A percentile compares a stretch with the other conserved stretches of the same genome.
phyloP scores from a whole-genome alignment of 2,329 filamentous ascomycete genomes.

The Ceratocystis harringtonii region DNA sequence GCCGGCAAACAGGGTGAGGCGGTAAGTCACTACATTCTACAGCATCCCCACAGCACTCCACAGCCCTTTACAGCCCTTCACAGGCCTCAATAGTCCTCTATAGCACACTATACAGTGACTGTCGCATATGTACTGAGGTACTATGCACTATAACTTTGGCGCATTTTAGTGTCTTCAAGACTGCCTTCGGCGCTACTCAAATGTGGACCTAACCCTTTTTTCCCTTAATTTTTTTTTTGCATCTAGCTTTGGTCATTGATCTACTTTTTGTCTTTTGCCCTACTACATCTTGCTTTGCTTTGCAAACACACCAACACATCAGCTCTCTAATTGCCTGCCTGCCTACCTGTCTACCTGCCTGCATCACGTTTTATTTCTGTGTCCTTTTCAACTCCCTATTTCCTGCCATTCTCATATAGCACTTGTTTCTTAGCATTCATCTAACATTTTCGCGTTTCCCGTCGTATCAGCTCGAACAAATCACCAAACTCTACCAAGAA shows the following conservation, averaged over 20 bases:
- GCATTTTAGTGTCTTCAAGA: too few relatives aligned
- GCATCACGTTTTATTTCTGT: too few relatives aligned
- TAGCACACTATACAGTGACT: too few relatives aligned
- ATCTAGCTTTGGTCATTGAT: neutral
- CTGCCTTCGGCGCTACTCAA: too few relatives aligned
- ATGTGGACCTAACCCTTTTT: neutral
- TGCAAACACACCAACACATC: neutral
- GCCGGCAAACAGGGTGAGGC: slow-evolving; percentile 43
- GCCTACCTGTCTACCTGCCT: neutral
- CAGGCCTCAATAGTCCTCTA: too few relatives aligned
- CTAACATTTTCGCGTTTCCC: slow-evolving; percentile 18
- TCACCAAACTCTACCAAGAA: slow-evolving; percentile 45
- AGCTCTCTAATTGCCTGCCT: neutral
- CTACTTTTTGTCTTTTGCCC: neutral
- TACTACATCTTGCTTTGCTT: neutral
- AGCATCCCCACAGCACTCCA: neutral
- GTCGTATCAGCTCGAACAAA: slow-evolving; percentile 38
- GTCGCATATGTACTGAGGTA: too few relatives aligned
- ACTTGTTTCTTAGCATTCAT: neutral
- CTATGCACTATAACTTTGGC: too few relatives aligned
- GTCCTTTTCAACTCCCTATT: neutral
- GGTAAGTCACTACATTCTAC: slow-evolving; percentile 25
- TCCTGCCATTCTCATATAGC: neutral
- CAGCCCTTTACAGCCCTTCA: too few relatives aligned
- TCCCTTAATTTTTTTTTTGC: neutral